A percentile compares a stretch with the other conserved stretches of the same genome.
These are phyloP conservation scores for Sclerospora graminicola DNA, from an alignment of 352 stramenopile species.

Conservation along the genomic window DNA sequence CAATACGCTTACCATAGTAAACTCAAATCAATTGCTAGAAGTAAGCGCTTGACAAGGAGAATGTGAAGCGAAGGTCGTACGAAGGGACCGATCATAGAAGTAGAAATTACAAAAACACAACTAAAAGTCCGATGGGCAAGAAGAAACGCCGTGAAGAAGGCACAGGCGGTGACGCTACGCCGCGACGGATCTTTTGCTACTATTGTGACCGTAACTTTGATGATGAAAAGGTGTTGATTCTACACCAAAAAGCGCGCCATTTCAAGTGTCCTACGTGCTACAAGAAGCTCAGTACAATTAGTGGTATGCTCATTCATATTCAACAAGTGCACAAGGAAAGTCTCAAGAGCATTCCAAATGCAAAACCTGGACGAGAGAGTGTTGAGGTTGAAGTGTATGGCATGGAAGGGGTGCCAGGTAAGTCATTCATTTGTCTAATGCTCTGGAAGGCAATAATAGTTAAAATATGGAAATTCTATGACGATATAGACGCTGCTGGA, in stretches of 20 bases:
- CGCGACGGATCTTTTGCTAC: slow-evolving; percentile 84
- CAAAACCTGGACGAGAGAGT: slow-evolving; percentile 72
- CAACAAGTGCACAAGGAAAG: slow-evolving; percentile 85
- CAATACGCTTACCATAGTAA: slow-evolving; percentile 54
- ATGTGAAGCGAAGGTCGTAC: slow-evolving; percentile 1
- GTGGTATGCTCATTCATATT: slow-evolving; percentile 84
- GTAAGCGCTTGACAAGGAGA: background rate
- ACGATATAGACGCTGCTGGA: slow-evolving; percentile 9
- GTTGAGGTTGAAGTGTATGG: slow-evolving; percentile 84
- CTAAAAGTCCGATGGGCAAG: slow-evolving; percentile 46
- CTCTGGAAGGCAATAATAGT: background rate
- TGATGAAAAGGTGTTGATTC: slow-evolving; percentile 87
- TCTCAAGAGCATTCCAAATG: slow-evolving; percentile 73
- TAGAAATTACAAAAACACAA: background rate
- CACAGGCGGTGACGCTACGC: slow-evolving; percentile 19
- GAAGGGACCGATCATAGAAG: too few relatives aligned
- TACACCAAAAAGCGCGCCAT: slow-evolving; percentile 89
- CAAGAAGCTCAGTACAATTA: slow-evolving; percentile 87
- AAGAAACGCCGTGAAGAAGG: slow-evolving; percentile 74
- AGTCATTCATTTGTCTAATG: slow-evolving; percentile 5
- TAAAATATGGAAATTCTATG: background rate
- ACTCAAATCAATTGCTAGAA: slow-evolving; percentile 15
- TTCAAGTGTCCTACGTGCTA: slow-evolving; percentile 88
- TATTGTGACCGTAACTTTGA: slow-evolving; percentile 90
- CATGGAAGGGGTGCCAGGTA: slow-evolving; percentile 78